phyloP scores from a whole-genome alignment of 2,329 filamentous ascomycete genomes.

The Apiospora rasikravindrae region DNA sequence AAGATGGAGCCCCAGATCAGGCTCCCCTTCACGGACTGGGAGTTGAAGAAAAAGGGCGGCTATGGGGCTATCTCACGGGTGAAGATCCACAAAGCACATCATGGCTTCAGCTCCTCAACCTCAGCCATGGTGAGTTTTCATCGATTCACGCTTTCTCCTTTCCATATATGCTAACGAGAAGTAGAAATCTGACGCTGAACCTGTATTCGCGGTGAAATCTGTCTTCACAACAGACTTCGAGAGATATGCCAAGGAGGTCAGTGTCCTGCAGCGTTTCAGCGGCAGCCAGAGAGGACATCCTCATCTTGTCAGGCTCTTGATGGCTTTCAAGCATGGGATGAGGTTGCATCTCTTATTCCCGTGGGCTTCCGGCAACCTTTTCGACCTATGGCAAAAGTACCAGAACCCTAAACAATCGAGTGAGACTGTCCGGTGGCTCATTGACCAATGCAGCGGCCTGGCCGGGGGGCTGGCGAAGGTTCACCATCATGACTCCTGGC shows the following conservation, averaged over 20 bases:
- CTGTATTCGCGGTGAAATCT: neutral
- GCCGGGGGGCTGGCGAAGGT: neutral
- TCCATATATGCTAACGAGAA: neutral
- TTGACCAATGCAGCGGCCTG: neutral
- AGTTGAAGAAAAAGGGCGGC: neutral
- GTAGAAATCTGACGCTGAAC: neutral
- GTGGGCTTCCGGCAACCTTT: neutral
- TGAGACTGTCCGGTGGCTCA: neutral
- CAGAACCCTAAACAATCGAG: fast-evolving
- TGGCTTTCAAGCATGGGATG: neutral
- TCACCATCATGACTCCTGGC: neutral
- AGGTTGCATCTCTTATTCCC: neutral
- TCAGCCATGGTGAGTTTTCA: neutral
- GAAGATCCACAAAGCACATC: neutral
- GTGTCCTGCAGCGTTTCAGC: neutral
- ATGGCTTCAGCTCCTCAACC: neutral
- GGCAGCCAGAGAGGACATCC: neutral
- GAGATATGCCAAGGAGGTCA: neutral
- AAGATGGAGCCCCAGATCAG: neutral
- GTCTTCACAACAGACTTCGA: neutral
- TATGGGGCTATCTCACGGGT: neutral
- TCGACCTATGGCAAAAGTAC: neutral
- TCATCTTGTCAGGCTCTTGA: neutral
- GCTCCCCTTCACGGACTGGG: conserved; percentile 10
- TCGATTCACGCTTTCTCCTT: too few species aligned